Percentiles rank a stretch among this genome's conserved stretches.
These are phyloP conservation scores for Eragrostis tef DNA, from an alignment of 202 grass and related monocot species.

Conservation along the genomic window DNA sequence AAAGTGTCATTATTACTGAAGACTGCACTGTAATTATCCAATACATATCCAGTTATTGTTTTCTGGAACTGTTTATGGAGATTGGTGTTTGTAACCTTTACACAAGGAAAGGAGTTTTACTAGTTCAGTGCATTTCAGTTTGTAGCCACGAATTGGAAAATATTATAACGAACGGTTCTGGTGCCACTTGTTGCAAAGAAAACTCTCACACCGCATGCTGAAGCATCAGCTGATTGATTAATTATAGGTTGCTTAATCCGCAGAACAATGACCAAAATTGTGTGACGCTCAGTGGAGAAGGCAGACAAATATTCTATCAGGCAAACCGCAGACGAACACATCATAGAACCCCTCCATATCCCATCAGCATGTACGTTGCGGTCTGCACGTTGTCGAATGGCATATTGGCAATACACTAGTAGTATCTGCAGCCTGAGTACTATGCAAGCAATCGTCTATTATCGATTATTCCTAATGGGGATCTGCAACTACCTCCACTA, in stretches of 20 bases:
- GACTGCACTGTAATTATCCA: background rate
- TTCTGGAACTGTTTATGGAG: background rate
- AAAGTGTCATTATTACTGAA: conserved; percentile 21
- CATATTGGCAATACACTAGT: background rate
- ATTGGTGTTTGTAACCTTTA: background rate
- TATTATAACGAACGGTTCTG: too few relatives aligned
- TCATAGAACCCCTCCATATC: background rate
- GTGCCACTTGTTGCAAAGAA: background rate
- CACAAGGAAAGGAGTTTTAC: background rate
- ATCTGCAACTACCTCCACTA: background rate
- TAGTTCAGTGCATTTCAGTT: background rate
- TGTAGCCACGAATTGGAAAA: background rate
- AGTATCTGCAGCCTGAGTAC: conserved; percentile 15
- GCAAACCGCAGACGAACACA: conserved; percentile 27
- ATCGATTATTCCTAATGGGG: conserved; percentile 6
- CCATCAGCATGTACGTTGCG: conserved; percentile 20
- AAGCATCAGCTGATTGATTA: conserved; percentile 24
- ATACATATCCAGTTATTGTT: background rate
- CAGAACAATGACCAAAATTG: background rate
- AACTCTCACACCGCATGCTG: background rate
- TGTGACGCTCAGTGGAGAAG: conserved; percentile 1
- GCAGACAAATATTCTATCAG: conserved; percentile 2
- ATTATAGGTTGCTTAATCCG: conserved; percentile 28
- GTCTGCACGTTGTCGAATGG: conserved; percentile 52
- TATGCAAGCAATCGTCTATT: conserved; percentile 22